Base-by-base conservation (phyloP, 371 early-diverging fungal species). In the Apophysomyces elegans region DNA sequence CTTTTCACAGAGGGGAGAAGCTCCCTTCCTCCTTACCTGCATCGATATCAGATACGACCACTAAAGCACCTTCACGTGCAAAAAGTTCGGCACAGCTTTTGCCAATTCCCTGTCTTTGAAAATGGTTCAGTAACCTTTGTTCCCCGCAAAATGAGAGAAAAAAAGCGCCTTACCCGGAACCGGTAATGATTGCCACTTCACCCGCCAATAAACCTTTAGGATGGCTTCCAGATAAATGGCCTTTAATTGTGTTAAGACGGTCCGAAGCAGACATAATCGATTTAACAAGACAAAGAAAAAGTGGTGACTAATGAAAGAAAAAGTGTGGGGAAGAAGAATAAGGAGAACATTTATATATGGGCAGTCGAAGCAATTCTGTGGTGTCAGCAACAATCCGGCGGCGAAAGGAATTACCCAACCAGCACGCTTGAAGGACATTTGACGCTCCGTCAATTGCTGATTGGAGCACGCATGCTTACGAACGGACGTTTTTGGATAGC, bases 131-230 rank as follows among this genome's bases (percentile, higher is more conserved):
- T 32, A 37, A 63, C 26, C 39, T 35, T 35, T 9, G 39, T 39
- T 54, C 37, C 37, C 68, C 32, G 58, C 39, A 26, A 26, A 26
- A 26, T 26, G 38, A 44, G 16, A 43, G 58, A 58, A 38, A 16
- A 16, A 67, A 38, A 38, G 13, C 32, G 56, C 26, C 75, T 68
- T 83, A 90, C 92, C 90, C 91, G 66, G 91, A 88, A 59, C 93
- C 93, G 58, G 93, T 93, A 71, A 93, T 86, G 50, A 93, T 81
- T 62, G 92, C 93, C 26, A 93, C 93, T 75, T 93, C 90, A 58
- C 88, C 88, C 61, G 80, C 83, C 63, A 93, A 80, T 62, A 91
- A 77, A 56, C 89, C 90, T 66, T 84, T 74, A 45, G 87, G 84
- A 63, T 76, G 73, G 66, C 76, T 77, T 26, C 76, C 80, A 61